These are phyloP conservation scores for Agaricus blazei DNA, from an alignment of 768 basidiomycete genomes.

Conservation along the genomic window DNA sequence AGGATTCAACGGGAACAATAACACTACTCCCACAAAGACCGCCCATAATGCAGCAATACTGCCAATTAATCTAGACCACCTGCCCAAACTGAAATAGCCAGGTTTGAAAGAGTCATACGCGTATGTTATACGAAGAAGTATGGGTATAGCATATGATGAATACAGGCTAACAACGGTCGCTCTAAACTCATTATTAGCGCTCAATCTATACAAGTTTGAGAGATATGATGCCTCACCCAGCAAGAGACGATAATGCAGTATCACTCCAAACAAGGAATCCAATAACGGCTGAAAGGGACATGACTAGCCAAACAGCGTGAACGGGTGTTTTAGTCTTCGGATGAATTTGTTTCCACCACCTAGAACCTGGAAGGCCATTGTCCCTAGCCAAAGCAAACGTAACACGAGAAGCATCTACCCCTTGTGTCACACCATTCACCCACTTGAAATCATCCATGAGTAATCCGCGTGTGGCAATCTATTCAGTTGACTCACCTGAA, in stretches of 20 bases:
- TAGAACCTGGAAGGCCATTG: slow-evolving; percentile 31
- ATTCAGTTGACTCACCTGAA: slow-evolving; percentile 7
- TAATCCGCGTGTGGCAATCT: not conserved
- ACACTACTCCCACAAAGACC: slow-evolving; percentile 25
- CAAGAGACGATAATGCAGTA: slow-evolving; percentile 26
- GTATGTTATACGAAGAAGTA: slow-evolving; percentile 29
- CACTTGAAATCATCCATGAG: slow-evolving; percentile 28
- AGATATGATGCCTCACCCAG: slow-evolving; percentile 20
- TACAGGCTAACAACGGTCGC: slow-evolving; percentile 29
- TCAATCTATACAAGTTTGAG: not conserved
- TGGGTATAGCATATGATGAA: slow-evolving; percentile 32
- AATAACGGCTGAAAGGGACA: slow-evolving; percentile 22
- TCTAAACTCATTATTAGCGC: slow-evolving; percentile 5
- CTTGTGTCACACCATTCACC: slow-evolving; percentile 60
- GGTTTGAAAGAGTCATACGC: slow-evolving; percentile 26
- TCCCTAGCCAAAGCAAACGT: slow-evolving; percentile 56
- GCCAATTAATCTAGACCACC: slow-evolving; percentile 25
- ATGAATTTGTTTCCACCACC: slow-evolving; percentile 30
- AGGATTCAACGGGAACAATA: slow-evolving; percentile 26
- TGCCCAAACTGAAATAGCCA: slow-evolving; percentile 27
- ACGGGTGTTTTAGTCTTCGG: slow-evolving; percentile 26
- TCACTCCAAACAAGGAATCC: slow-evolving; percentile 28
- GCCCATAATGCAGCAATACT: slow-evolving; percentile 25
- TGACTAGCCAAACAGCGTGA: slow-evolving; percentile 38
- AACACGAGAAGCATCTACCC: slow-evolving; percentile 60